Evolutionary conservation across 805 yeast species (phyloP), one percentile per base, ranked within the genome.

Genomic region (Metschnikowia anglica): DNA sequence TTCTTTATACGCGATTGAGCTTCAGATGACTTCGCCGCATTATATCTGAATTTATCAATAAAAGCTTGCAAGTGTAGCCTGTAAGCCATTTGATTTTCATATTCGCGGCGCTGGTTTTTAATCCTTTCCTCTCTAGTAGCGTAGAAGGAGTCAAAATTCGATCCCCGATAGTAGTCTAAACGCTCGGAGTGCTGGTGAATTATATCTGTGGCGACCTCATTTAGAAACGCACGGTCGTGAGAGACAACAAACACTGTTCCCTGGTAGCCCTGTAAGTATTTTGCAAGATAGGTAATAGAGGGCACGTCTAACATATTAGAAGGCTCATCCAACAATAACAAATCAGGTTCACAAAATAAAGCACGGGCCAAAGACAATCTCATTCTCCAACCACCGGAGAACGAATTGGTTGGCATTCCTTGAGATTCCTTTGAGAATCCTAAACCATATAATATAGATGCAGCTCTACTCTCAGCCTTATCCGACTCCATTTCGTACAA

Each of bases 321-420:
- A 59, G 99, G 99, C 77, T 93, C 99, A 79, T 93, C 99, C 52
- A 93, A 77, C 61, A 93, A 72, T 53, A 93, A 73, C 52, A 93
- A 73, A 65, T 93, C 99, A 0, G 99, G 99, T 62, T 88, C 84
- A 77, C 97, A 91, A 76, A 93, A 93, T 62, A 93, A 76, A 0
- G 99, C 99, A 69, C 99, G 81, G 3, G 99, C 99, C 47, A 93
- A 76, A n/a, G 97, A 87, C 52, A 93, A 77, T 74, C 99, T 86
- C 99, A 93, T 93, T 78, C 99, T 85, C 99, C 99, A 93, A 81
- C 99, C 99, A 79, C 99, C 99, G 40, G 97, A 89, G 64, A 93
- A 93, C 20, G 89, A 77, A 52, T 88, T 91, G 5, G 98, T 89
- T 24, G 96, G 83, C 50, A 74, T 74, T 35, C 73, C 68, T 64